phyloP scores from a whole-genome alignment of 148 eudicot genomes.

The Heliosperma pusillum region DNA sequence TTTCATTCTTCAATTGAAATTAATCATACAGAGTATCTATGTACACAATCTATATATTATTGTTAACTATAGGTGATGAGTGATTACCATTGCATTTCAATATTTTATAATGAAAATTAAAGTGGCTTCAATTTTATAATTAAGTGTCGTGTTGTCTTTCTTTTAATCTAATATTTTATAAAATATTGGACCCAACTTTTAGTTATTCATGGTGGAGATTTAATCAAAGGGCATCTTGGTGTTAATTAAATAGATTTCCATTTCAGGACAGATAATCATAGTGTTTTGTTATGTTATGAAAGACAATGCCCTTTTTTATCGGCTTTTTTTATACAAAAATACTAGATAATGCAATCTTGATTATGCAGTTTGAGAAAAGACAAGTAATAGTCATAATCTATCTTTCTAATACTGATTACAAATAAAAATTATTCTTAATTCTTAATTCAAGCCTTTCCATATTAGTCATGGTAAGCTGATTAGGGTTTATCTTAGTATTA shows the following conservation, averaged over 20 bases:
- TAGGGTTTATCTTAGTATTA: not conserved
- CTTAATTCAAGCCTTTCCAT: not conserved
- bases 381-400: not conserved
- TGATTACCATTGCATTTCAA: too few species aligned
- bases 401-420: not conserved
- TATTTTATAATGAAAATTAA: too few species aligned
- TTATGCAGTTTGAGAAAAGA: not conserved
- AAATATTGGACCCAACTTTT: not conserved
- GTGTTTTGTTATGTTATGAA: not conserved
- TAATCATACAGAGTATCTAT: too few species aligned
- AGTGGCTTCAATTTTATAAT: not conserved
- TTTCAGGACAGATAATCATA: not conserved
- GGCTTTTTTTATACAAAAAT: slow-evolving; percentile 1
- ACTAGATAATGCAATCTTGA: not conserved
- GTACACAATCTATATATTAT: too few species aligned
- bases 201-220: not conserved
- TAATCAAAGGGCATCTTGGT: not conserved
- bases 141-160: not conserved
- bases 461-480: not conserved
- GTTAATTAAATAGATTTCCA: not conserved
- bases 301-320: slow-evolving; percentile 9
- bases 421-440: too few species aligned
- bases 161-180: not conserved
- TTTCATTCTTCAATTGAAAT: not conserved
- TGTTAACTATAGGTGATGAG: too few species aligned